Evolutionary conservation across 495 filamentous ascomycete genomes (phyloP).

Genomic region (Achaetomiella virescens): DNA sequence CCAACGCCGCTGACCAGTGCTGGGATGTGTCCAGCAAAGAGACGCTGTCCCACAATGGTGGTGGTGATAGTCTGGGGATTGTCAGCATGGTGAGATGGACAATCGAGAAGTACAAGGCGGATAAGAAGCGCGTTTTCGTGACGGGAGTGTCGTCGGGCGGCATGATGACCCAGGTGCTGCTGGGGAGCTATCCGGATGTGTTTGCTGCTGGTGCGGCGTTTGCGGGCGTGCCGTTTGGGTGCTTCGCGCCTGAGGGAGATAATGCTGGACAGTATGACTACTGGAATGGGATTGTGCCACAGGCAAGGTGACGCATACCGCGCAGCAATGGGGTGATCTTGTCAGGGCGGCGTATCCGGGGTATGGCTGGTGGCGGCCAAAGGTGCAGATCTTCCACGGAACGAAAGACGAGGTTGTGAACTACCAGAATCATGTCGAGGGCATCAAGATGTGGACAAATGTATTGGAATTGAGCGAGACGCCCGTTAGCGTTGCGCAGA

Average conservation of each 20-base stretch:
- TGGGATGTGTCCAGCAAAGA: conserved; percentile 47
- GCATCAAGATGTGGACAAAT: conserved; percentile 52
- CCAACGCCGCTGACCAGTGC: conserved; percentile 45
- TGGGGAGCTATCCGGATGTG: conserved; percentile 51
- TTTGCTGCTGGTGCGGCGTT: conserved; percentile 51
- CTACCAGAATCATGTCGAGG: conserved; percentile 46
- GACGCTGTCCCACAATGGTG: conserved; percentile 45
- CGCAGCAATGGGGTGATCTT: conserved; percentile 42
- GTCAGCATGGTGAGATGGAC: conserved; percentile 54
- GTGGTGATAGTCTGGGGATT: conserved; percentile 48
- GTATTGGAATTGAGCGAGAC: conserved; percentile 38
- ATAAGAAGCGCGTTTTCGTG: conserved; percentile 43
- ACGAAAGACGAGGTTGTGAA: conserved; percentile 42
- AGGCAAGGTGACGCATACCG: conserved; percentile 37
- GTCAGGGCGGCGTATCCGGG: conserved; percentile 48
- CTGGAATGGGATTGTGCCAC: conserved; percentile 46
- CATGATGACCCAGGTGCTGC: conserved; percentile 59
- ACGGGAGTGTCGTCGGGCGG: conserved; percentile 50
- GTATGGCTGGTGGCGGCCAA: conserved; percentile 45
- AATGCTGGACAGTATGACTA: conserved; percentile 33
- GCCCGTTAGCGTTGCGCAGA: conserved; percentile 24
- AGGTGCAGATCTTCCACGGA: conserved; percentile 53
- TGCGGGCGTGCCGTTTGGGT: conserved; percentile 50
- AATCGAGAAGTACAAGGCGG: conserved; percentile 41
- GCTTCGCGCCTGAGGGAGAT: conserved; percentile 38